Percentiles rank a stretch among this genome's conserved stretches.
Conservation (phyloP, 352 stramenopile genomes). For the Phytophthora pisi region DNA sequence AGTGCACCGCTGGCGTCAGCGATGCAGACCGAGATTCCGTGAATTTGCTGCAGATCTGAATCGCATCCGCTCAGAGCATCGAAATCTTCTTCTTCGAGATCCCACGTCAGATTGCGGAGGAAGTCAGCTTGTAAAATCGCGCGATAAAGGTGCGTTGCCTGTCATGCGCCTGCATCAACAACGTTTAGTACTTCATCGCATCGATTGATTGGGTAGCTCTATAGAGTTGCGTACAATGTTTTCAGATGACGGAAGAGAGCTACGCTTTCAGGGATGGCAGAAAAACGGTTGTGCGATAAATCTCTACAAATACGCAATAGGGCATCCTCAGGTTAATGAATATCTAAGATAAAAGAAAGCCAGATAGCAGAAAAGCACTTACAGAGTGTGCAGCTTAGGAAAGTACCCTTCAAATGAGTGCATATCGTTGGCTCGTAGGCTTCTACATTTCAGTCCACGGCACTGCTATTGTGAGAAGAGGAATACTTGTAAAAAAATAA, state of each 20-base stretch:
- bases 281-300: slow-evolving; percentile 11
- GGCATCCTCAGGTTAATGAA: too few species aligned
- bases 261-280: slow-evolving; percentile 10
- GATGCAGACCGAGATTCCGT: slow-evolving; percentile 15
- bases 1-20: background rate
- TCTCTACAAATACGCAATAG: background rate
- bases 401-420: slow-evolving; percentile 17
- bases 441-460: slow-evolving; percentile 4
- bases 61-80: background rate
- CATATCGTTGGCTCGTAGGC: slow-evolving; percentile 15
- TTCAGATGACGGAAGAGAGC: slow-evolving; percentile 2
- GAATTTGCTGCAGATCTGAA: slow-evolving; percentile 8
- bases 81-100: slow-evolving; percentile 21
- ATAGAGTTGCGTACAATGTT: slow-evolving; percentile 6
- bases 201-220: background rate
- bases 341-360: background rate
- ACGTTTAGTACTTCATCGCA: background rate
- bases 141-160: slow-evolving; percentile 7
- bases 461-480: background rate
- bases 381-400: slow-evolving; percentile 11
- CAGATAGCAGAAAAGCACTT: background rate
- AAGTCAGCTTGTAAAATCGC: slow-evolving; percentile 22
- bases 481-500: background rate
- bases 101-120: slow-evolving; percentile 14
- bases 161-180: slow-evolving; percentile 13